Conservation (phyloP, 2,329 filamentous ascomycete genomes). For the Ophiosphaerella narmari region DNA sequence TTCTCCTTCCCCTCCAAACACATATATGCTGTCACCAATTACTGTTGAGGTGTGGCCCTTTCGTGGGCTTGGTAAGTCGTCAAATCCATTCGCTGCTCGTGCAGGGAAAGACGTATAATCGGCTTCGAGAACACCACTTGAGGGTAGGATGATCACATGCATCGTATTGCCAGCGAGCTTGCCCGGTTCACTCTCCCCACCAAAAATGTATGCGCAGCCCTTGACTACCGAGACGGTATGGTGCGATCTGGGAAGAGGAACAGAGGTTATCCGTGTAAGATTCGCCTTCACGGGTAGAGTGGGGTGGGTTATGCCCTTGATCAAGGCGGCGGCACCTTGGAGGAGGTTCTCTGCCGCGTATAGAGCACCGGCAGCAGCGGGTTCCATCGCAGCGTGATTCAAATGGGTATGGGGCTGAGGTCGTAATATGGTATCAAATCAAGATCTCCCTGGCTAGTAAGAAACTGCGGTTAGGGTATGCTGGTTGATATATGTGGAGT, state of each 20-base stretch:
- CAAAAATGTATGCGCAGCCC: conserved; percentile 61
- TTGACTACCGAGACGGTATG: conserved; percentile 60
- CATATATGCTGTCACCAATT: conserved; percentile 51
- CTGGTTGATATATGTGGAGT: not conserved
- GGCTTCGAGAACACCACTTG: conserved; percentile 48
- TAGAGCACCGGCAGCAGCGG: conserved; percentile 43
- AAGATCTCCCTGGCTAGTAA: too few species aligned
- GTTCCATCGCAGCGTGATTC: conserved; percentile 35
- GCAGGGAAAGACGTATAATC: conserved; percentile 48
- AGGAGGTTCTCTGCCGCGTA: conserved; percentile 45
- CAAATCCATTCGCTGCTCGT: conserved; percentile 29
- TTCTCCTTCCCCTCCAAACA: conserved; percentile 49
- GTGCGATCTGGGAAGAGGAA: conserved; percentile 53
- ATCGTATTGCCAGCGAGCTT: conserved; percentile 56
- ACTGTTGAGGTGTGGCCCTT: conserved; percentile 50
- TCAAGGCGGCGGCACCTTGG: conserved; percentile 51
- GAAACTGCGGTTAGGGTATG: conserved; percentile 70
- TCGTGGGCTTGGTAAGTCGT: conserved; percentile 45
- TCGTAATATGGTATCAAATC: not conserved
- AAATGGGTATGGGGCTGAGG: not conserved
- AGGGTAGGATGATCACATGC: conserved; percentile 58
- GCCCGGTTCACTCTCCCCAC: conserved; percentile 50
- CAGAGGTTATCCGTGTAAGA: conserved; percentile 53
- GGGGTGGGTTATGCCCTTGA: conserved; percentile 53
- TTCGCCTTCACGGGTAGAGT: conserved; percentile 58